Conservation (phyloP, 2,329 filamentous ascomycete genomes). For the Xylariaceae sp. region DNA sequence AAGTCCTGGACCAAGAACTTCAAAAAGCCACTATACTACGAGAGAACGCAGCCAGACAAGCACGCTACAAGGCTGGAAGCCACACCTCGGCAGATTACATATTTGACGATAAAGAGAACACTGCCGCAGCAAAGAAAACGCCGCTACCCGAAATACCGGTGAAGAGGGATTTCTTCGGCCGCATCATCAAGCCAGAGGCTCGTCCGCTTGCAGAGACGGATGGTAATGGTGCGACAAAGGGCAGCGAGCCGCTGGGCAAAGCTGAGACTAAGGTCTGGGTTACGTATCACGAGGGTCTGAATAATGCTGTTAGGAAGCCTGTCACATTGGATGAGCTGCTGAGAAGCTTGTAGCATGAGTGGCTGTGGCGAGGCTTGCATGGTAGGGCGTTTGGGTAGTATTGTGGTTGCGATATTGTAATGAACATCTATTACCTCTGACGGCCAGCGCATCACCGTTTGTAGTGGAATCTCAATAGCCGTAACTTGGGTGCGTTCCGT, state of each 20-base stretch:
- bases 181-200: slow-evolving; percentile 34
- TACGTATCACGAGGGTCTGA: slow-evolving; percentile 73
- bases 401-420: too few relatives aligned
- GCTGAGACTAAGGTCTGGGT: slow-evolving; percentile 66
- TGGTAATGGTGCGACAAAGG: slow-evolving; percentile 30
- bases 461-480: too few relatives aligned
- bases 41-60: slow-evolving; percentile 64
- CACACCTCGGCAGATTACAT: slow-evolving; percentile 21
- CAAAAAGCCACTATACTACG: slow-evolving; percentile 67
- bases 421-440: too few relatives aligned
- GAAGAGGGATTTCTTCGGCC: slow-evolving; percentile 41
- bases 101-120: slow-evolving; percentile 41
- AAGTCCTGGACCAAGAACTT: slow-evolving; percentile 90
- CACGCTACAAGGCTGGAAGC: slow-evolving; percentile 58
- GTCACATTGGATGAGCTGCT: slow-evolving; percentile 69
- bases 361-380: not conserved
- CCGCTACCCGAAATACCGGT: slow-evolving; percentile 32
- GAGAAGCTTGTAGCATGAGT: slow-evolving; percentile 45
- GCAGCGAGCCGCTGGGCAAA: slow-evolving; percentile 28
- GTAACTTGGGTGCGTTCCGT: too few relatives aligned
- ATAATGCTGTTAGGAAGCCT: slow-evolving; percentile 75
- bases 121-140: slow-evolving; percentile 17
- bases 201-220: slow-evolving; percentile 36
- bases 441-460: too few relatives aligned
- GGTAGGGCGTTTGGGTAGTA: too few relatives aligned